A percentile compares a stretch with the other conserved stretches of the same genome.
phyloP scores from a whole-genome alignment of 1,139 yeast genomes.

The Spathaspora sp. region DNA sequence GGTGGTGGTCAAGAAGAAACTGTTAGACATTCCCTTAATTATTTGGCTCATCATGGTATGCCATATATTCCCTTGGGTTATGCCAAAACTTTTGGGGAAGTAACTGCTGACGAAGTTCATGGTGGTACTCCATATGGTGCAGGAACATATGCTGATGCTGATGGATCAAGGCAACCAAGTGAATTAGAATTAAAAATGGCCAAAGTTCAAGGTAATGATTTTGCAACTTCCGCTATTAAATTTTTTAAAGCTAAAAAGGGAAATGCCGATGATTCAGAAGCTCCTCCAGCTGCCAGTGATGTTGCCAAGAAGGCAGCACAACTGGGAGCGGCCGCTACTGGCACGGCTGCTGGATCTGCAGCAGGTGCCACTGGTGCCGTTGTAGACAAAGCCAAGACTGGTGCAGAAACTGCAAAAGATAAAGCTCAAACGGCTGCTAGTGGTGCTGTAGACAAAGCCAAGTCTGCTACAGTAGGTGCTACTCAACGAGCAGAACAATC shows the following conservation, averaged over 20 bases:
- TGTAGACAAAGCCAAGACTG: slow-evolving; percentile 10
- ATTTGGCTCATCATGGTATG: slow-evolving; percentile 52
- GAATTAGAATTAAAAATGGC: slow-evolving; percentile 41
- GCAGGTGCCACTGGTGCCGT: slow-evolving; percentile 11
- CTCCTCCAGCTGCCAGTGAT: slow-evolving; percentile 5
- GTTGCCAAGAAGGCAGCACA: slow-evolving; percentile 10
- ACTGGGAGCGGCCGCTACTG: slow-evolving; percentile 7
- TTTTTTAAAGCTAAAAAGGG: slow-evolving; percentile 13
- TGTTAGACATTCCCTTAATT: slow-evolving; percentile 32
- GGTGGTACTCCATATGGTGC: slow-evolving; percentile 56
- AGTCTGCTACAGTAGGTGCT: slow-evolving; percentile 2
- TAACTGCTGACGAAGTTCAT: slow-evolving; percentile 38
- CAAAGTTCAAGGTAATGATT: slow-evolving; percentile 40
- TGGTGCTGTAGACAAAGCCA: slow-evolving; percentile 1
- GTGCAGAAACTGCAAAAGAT: slow-evolving; percentile 6
- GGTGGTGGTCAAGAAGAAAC: slow-evolving; percentile 53
- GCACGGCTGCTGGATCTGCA: slow-evolving; percentile 13
- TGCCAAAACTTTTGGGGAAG: slow-evolving; percentile 31
- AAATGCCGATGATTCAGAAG: slow-evolving; percentile 5
- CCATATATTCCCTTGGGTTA: slow-evolving; percentile 51
- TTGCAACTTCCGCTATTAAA: slow-evolving; percentile 35
- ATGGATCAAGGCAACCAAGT: slow-evolving; percentile 47
- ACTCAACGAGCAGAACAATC: slow-evolving; percentile 20
- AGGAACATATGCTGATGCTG: slow-evolving; percentile 47
- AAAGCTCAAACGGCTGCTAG: slow-evolving; percentile 3